Evolutionary conservation across 306 rosid genomes (phyloP).

Genomic region (Purshia tridentata): DNA sequence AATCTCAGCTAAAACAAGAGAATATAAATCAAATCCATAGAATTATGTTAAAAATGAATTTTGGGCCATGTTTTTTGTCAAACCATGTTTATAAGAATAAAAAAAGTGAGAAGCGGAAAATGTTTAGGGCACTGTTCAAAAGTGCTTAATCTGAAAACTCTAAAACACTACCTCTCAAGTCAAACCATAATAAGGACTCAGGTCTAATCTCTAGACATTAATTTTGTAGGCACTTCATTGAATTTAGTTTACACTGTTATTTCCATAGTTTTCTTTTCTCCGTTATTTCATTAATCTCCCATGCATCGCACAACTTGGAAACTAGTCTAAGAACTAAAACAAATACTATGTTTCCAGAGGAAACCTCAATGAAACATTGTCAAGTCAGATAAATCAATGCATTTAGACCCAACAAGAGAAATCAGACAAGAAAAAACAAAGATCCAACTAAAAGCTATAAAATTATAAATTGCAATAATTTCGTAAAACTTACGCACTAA

Average conservation of each 20-base stretch:
- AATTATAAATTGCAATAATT: background rate
- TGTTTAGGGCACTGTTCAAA: background rate
- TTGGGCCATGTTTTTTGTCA: background rate
- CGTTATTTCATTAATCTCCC: no score
- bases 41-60: background rate
- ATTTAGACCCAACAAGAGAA: background rate
- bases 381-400: background rate
- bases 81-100: background rate
- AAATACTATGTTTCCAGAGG: background rate
- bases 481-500: conserved; percentile 48
- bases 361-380: no score
- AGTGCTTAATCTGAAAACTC: background rate
- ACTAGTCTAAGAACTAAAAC: no score
- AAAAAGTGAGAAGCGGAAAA: background rate
- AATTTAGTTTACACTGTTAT: background rate
- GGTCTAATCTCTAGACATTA: background rate
- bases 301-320: no score
- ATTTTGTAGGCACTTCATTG: background rate
- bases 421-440: background rate
- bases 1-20: background rate
- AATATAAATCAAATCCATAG: background rate
- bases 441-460: background rate
- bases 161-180: background rate
- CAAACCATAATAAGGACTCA: background rate
- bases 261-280: background rate